Base-by-base conservation (phyloP, 2,329 filamentous ascomycete species). In the Aspergillus sp. region DNA sequence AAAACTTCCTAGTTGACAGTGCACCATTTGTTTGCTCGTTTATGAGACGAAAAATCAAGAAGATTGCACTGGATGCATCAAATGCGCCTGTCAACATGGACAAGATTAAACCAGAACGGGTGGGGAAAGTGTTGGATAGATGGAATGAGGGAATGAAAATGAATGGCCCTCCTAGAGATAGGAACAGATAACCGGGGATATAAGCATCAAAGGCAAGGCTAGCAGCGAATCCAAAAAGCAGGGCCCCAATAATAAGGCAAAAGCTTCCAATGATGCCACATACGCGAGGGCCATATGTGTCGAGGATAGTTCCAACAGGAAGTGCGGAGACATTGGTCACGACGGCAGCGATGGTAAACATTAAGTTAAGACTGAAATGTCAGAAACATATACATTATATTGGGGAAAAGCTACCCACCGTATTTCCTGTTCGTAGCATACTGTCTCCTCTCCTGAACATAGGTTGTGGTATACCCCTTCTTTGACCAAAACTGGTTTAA, bases 281-380 rank as follows among this genome's bases (percentile, higher is more conserved):
- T 5, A 88, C 75, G 43, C 86, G 79, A 10, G 90, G 90, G 1
- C 90, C 90, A 59, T 81, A 90, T 49, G 82, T 77, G 67, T 95
- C 90, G 19, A 95, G 78, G 36, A 95, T 85, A 3, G 88, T 87
- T 37, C 90, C 90, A 8, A 95, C 82, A 2, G 90, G 88, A 6
- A 95, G 75, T 9, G 90, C 90, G 33, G 83, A 88, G 9, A 95
- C 85, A 58, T 95, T 95, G 33, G 90, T 94, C 6, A 81, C 86
- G 7, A 95, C 89, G 10, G 89, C 90, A 9, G 90, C 90, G 33
- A 90, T 78, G 5, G 89, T 94, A 73, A 95, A 95, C 87, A 95
- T 95, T 53, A 95, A 72, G 64, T 95, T 95, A 44, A 95, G 76
- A 46, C 74, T 75, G 40, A 5, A 12, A 10, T 36, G 42, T 46